Base-by-base conservation (phyloP, 1,284 basidiomycete genomes). In the Rhodotorula sp. region DNA sequence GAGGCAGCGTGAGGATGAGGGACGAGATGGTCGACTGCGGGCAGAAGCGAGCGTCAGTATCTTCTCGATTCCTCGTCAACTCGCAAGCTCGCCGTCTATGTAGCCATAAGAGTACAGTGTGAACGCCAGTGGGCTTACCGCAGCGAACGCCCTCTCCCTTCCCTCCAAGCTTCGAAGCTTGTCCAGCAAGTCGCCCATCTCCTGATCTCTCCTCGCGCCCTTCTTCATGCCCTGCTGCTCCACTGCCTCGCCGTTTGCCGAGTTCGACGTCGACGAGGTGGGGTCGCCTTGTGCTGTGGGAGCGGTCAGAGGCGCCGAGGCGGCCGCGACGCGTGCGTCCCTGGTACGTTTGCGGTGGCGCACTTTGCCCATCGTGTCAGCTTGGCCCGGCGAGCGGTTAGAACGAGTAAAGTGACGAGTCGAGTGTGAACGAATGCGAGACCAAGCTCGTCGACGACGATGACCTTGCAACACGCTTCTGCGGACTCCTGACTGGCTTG, bases 301-400 rank as follows among this genome's bases (percentile, higher is more conserved):
- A 27, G 48, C 54, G 27, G 36, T 46, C 47, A 68, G 64, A 0
- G 70, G 67, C 9, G 48, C 60, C 0, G 44, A 49, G 1, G 59
- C 36, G 10, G 66, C 67, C 2, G 62, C 51, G 22, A 66, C 48
- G 27, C 73, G 73, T 30, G 73, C 73, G 17, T 64, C 62, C 30
- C 73, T 65, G 22, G 71, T 66, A 20, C 66, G 65, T 46, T 74
- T 74, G 55, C 73, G 71, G 44, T 74, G 73, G 2, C 71, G 36
- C 32, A 69, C 73, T 63, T 74, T 74, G 29, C 67, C 64, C 73
- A 74, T 74, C 6, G 15, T 56, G 34, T 9, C 11, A 44, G 6
- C 15, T 17, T 29, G 10, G 24, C 10, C 13, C 15, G 46, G 22
- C 56, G 30, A 56, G 65, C 34, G 36, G 52, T 39, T 30, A 44